Evolutionary conservation across 2,329 filamentous ascomycete species (phyloP), one percentile per base, ranked within the genome.

Genomic region (Elsinoe fawcettii): DNA sequence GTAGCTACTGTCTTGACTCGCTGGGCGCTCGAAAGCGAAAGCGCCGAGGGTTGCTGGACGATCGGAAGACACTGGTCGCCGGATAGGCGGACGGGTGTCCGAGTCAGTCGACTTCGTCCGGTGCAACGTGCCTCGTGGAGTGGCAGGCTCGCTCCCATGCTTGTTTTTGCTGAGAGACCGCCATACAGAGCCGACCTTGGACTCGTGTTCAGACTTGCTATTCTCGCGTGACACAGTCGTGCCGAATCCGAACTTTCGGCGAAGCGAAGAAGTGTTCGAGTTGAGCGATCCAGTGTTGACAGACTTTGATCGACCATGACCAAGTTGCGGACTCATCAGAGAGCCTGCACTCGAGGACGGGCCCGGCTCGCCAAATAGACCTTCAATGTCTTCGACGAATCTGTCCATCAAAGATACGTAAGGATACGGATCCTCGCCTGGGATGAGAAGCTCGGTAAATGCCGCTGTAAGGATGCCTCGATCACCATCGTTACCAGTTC

Each of bases 371-470:
- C 90, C 87, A 65, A 96, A 96, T n/a, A 96, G 84, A 27, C 84
- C 82, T 57, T 95, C 89, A 61, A 88, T 90, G 66, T 96, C 91
- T 61, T 95, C 88, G 0, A 96, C 90, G 20, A 96, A 80, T 18
- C 89, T 84, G 71, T 96, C 91, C 46, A 96, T 77, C 12, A 96
- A 75, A 57, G 92, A 93, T 63, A 96, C 91, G 68, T 92, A 93
- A 61, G 90, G 82, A 59, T 88, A 84, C 1, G 90, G 84, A 60
- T 85, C 83, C 5, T 85, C 87, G 58, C 90, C 86, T 3, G 84
- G 81, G 1, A 93, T 87, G 5, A 97, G 75, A 53, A 96, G 78
- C 68, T 96, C 90, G 0, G 90, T 86, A 74, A 97, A 96, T 1
- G 90, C 88, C 44, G 89, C 83, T 0, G 90, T 96, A 64, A 97